These are phyloP conservation scores for Nitzschia putrida DNA, from an alignment of 108 stramenopile genomes.

Conservation along the genomic window DNA sequence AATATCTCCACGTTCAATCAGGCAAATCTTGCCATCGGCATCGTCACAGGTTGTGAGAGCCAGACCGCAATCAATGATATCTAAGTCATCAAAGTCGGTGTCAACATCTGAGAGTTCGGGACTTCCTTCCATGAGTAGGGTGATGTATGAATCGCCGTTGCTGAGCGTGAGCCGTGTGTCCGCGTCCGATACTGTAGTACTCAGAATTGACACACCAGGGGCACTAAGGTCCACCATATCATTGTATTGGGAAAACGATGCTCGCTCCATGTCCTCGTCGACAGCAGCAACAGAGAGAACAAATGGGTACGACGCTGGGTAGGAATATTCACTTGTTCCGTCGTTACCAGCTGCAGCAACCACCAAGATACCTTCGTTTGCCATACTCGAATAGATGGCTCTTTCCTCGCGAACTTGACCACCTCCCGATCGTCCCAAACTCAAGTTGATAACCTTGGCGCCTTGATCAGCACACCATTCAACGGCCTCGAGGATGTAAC, in stretches of 20 bases:
- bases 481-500: constrained; percentile 18
- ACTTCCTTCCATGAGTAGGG: neutral
- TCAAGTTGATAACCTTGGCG: constrained; percentile 53
- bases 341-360: constrained; percentile 66
- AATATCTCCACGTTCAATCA: constrained; percentile 13
- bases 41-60: constrained; percentile 8
- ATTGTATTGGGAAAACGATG: constrained; percentile 25
- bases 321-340: constrained; percentile 22
- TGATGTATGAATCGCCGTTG: neutral
- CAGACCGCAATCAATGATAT: constrained; percentile 12
- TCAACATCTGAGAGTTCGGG: neutral
- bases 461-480: constrained; percentile 38
- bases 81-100: neutral
- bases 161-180: neutral
- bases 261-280: constrained; percentile 1
- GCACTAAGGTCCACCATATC: constrained; percentile 52
- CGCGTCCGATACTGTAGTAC: neutral
- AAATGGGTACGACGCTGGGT: constrained; percentile 47
- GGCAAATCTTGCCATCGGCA: constrained; percentile 18
- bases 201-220: constrained; percentile 43
- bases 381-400: neutral
- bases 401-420: neutral
- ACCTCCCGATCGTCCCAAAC: constrained; percentile 36
- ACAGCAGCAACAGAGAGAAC: constrained; percentile 52
- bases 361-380: constrained; percentile 6